Evolutionary conservation across 768 basidiomycete genomes (phyloP).

Genomic region (Chalciporus piperatus): DNA sequence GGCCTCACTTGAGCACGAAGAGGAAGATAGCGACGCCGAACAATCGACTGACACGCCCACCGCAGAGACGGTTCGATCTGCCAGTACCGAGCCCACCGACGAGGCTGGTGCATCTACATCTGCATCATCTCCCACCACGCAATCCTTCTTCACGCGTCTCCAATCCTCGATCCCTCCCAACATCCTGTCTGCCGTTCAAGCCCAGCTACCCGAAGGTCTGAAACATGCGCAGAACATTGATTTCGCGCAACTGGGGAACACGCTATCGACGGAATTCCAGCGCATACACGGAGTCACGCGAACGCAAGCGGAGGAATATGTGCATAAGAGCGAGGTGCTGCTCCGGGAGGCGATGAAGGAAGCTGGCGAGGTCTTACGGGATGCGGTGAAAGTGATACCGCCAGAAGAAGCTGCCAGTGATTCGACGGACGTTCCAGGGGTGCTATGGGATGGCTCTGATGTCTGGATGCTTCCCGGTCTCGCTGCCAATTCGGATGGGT

Average conservation of each 20-base stretch:
- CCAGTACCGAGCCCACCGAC: constrained; percentile 14
- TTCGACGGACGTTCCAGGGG: constrained; percentile 32
- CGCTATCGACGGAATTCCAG: constrained; percentile 62
- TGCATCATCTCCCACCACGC: constrained; percentile 23
- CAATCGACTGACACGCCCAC: constrained; percentile 28
- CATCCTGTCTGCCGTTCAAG: constrained; percentile 65
- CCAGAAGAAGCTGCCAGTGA: constrained; percentile 62
- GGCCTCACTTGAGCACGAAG: constrained; percentile 13
- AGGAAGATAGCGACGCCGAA: constrained; percentile 24
- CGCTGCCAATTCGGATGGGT: constrained; percentile 20
- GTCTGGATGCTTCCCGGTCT: constrained; percentile 71
- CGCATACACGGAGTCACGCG: constrained; percentile 72
- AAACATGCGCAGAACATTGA: constrained; percentile 65
- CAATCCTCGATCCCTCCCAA: constrained; percentile 75
- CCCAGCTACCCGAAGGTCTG: constrained; percentile 63
- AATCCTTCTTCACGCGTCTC: constrained; percentile 62
- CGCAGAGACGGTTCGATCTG: constrained; percentile 16
- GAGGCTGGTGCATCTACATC: constrained; percentile 15
- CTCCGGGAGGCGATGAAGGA: constrained; percentile 72
- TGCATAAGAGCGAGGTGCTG: constrained; percentile 67
- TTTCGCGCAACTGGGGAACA: constrained; percentile 62
- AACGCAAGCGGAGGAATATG: constrained; percentile 82
- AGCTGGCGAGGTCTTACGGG: constrained; percentile 76
- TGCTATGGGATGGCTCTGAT: constrained; percentile 84
- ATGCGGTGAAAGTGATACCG: constrained; percentile 91